These are phyloP conservation scores for Parastagonospora nodorum DNA, from an alignment of 2,329 filamentous ascomycete genomes.

Conservation along the genomic window DNA sequence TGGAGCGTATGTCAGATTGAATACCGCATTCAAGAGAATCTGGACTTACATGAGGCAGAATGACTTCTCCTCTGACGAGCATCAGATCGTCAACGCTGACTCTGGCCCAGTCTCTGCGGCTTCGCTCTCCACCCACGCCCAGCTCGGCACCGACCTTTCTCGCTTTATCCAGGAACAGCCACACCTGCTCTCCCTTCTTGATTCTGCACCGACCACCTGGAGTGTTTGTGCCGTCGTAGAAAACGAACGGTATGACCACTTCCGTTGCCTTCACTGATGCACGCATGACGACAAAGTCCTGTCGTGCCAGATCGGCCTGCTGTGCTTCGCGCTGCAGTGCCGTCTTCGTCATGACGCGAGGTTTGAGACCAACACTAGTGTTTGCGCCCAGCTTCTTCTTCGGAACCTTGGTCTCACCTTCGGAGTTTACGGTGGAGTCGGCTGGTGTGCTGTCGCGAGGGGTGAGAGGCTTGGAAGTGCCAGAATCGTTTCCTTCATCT, in stretches of 20 bases:
- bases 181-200: conserved; percentile 91
- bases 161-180: conserved; percentile 91
- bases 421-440: conserved; percentile 41
- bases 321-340: conserved; percentile 79
- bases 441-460: conserved; percentile 46
- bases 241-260: conserved; percentile 91
- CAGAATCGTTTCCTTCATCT: conserved; percentile 62
- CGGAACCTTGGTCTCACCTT: conserved; percentile 38
- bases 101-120: conserved; percentile 83
- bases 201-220: conserved; percentile 83
- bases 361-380: conserved; percentile 59
- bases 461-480: conserved; percentile 42
- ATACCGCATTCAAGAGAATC: not conserved
- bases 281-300: conserved; percentile 81
- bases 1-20: conserved; percentile 47
- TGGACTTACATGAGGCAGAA: conserved; percentile 81
- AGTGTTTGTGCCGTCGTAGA: conserved; percentile 92
- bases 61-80: conserved; percentile 86
- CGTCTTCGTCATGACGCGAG: conserved; percentile 77
- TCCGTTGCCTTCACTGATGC: conserved; percentile 88
- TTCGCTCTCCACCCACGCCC: conserved; percentile 71
- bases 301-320: conserved; percentile 73
- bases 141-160: conserved; percentile 86
- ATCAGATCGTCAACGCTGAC: conserved; percentile 95
- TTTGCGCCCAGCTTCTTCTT: conserved; percentile 65